phyloP scores from a whole-genome alignment of 352 stramenopile species.

The Phytopythium cucurbitacearum region DNA sequence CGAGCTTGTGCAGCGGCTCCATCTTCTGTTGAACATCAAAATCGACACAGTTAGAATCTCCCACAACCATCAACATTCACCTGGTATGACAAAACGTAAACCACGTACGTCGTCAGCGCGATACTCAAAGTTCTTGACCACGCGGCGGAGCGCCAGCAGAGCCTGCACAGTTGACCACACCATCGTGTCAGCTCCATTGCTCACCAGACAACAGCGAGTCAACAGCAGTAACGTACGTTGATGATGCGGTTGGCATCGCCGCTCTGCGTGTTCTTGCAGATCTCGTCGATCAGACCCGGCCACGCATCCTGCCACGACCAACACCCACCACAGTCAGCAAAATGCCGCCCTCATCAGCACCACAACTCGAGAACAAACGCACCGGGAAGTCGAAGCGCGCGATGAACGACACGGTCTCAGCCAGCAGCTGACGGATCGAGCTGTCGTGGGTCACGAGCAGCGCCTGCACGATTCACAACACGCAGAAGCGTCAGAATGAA shows the following conservation, averaged over 20 bases:
- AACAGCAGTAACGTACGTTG: slow-evolving; percentile 28
- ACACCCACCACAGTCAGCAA: neutral
- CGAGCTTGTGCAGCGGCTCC: slow-evolving; percentile 90
- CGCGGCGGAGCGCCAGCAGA: slow-evolving; percentile 93
- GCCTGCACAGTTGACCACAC: slow-evolving; percentile 62
- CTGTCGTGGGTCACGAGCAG: slow-evolving; percentile 38
- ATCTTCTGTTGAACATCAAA: slow-evolving; percentile 30
- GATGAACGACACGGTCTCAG: slow-evolving; percentile 93
- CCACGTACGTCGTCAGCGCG: slow-evolving; percentile 85
- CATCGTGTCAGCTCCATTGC: neutral
- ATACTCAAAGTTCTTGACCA: slow-evolving; percentile 99
- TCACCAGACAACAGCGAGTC: neutral
- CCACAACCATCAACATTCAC: neutral
- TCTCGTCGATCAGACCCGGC: slow-evolving; percentile 89
- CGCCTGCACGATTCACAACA: slow-evolving; percentile 6
- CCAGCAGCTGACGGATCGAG: slow-evolving; percentile 70
- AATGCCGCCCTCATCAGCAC: neutral
- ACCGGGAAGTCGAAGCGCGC: slow-evolving; percentile 95
- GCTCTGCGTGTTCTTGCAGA: slow-evolving; percentile 88
- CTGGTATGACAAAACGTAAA: no score
- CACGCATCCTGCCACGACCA: slow-evolving; percentile 58
- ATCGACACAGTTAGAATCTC: neutral
- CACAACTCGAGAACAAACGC: slow-evolving; percentile 2
- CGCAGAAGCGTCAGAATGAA: no score
- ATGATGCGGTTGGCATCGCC: slow-evolving; percentile 83